Evolutionary conservation across 1,284 basidiomycete genomes (phyloP).

Genomic region (Naganishia cerealis): DNA sequence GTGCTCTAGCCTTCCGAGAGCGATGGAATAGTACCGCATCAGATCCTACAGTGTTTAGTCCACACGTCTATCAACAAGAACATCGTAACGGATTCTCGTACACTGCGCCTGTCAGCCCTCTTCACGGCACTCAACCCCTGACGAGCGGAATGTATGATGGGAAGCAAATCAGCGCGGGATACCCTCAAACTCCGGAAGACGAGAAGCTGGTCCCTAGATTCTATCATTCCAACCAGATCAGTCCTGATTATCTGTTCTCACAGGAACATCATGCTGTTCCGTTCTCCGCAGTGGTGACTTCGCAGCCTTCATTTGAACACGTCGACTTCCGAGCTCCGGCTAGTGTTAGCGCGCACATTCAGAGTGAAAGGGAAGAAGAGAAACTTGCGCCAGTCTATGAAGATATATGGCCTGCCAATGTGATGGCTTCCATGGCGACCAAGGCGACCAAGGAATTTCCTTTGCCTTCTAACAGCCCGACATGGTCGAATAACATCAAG

Average conservation of each 20-base stretch:
- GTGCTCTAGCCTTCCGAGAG: conserved; percentile 7
- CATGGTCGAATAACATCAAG: background rate
- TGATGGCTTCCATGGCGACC: conserved; percentile 4
- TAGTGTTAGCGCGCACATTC: conserved; percentile 1
- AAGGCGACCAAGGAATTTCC: background rate
- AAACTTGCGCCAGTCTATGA: conserved; percentile 4
- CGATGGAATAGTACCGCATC: conserved; percentile 12
- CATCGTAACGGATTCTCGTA: background rate
- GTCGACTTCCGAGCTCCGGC: conserved; percentile 12
- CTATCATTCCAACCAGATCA: conserved; percentile 8
- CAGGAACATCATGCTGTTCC: conserved; percentile 9
- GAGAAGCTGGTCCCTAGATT: background rate
- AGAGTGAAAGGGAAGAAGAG: background rate
- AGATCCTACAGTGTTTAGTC: background rate
- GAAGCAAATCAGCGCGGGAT: conserved; percentile 1
- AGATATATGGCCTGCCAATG: conserved; percentile 24
- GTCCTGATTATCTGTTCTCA: conserved; percentile 3
- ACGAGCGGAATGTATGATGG: background rate
- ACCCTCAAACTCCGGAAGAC: conserved; percentile 11
- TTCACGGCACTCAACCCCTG: background rate
- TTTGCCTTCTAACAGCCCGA: conserved; percentile 1
- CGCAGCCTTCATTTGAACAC: conserved; percentile 13
- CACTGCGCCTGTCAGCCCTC: conserved; percentile 15
- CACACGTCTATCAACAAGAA: background rate
- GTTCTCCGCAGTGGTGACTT: conserved; percentile 15